phyloP scores from a whole-genome alignment of 2,329 filamentous ascomycete genomes.

The Metarhizium anisopliae region DNA sequence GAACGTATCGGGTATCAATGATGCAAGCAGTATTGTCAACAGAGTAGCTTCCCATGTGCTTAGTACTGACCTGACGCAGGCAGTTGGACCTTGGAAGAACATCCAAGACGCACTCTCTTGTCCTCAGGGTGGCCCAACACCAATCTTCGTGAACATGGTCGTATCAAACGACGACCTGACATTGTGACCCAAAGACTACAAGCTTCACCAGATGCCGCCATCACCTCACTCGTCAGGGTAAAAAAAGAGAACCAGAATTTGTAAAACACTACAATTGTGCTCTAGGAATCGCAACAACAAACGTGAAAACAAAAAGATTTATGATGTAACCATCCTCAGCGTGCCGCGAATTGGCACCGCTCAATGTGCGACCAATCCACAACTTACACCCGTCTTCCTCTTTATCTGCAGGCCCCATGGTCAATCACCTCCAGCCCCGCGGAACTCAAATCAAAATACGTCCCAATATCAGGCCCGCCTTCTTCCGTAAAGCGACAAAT shows the following conservation, averaged over 20 bases:
- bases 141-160: no score
- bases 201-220: background rate
- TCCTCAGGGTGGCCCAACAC: background rate
- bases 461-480: conserved; percentile 22
- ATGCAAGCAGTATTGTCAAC: background rate
- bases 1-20: background rate
- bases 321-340: conserved; percentile 36
- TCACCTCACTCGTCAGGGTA: background rate
- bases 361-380: conserved; percentile 12
- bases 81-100: background rate
- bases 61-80: no score
- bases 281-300: conserved; percentile 3
- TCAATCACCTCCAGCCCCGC: conserved; percentile 21
- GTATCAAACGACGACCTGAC: no score
- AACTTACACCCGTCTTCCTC: conserved; percentile 11
- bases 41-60: no score
- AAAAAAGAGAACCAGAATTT: background rate
- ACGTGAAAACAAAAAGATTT: conserved; percentile 34
- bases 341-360: conserved; percentile 23
- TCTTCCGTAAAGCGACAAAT: conserved; percentile 21
- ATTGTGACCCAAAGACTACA: background rate
- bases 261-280: conserved; percentile 3
- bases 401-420: conserved; percentile 14
- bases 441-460: conserved; percentile 14
- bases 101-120: background rate